Percentiles rank a stretch among this genome's conserved stretches.
These are phyloP conservation scores for Pelargonium nanum DNA, from an alignment of 345 rosid genomes.

Conservation along the genomic window DNA sequence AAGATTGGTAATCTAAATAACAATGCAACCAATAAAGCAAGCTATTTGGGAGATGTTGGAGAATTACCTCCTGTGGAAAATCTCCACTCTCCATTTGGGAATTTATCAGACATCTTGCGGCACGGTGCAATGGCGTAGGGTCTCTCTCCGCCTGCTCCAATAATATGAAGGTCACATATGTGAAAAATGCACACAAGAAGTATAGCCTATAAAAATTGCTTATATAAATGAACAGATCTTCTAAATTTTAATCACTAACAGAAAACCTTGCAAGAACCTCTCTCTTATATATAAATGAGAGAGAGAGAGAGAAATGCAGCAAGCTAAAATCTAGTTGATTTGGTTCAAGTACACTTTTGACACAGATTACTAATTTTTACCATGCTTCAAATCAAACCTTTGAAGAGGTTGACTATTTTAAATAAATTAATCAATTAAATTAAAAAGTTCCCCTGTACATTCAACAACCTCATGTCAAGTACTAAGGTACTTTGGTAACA, in stretches of 20 bases:
- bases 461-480: background rate
- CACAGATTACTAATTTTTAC: background rate
- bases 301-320: too few species aligned
- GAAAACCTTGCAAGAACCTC: too few species aligned
- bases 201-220: too few species aligned
- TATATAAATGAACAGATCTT: too few species aligned
- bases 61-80: conserved; percentile 19
- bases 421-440: background rate
- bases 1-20: too few species aligned
- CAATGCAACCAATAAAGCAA: background rate
- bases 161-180: background rate
- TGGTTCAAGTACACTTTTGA: background rate
- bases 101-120: conserved; percentile 16
- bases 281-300: too few species aligned
- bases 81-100: conserved; percentile 22
- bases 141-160: conserved; percentile 12
- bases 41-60: background rate
- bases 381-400: background rate
- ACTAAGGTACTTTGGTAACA: background rate
- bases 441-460: background rate
- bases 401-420: background rate
- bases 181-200: background rate
- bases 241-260: too few species aligned
- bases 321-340: background rate
- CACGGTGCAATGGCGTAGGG: conserved; percentile 13